These are phyloP conservation scores for Laguncularia racemosa DNA, from an alignment of 345 rosid species.

Conservation along the genomic window DNA sequence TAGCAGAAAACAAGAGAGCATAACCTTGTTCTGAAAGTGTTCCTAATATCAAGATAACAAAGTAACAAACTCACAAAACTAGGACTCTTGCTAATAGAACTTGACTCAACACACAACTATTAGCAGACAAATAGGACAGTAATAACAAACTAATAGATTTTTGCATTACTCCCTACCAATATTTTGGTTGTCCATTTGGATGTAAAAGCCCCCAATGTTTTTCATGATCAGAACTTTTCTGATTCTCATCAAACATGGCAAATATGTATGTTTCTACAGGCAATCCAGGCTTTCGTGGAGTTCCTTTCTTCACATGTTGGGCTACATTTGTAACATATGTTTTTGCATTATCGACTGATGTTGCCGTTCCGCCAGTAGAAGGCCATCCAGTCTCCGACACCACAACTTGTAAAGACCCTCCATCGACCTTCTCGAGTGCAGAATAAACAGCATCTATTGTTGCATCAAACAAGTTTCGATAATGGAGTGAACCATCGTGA, in stretches of 20 bases:
- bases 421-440: conserved; percentile 45
- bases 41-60: no score
- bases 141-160: no score
- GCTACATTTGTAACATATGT: conserved; percentile 45
- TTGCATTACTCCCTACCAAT: no score
- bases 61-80: no score
- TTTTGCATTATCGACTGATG: conserved; percentile 39
- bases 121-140: no score
- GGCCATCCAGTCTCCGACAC: conserved; percentile 72
- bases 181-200: conserved; percentile 42
- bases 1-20: no score
- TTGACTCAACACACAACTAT: no score
- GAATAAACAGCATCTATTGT: conserved; percentile 36
- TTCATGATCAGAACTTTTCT: conserved; percentile 41
- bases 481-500: conserved; percentile 11
- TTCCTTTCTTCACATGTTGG: conserved; percentile 38
- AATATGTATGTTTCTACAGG: conserved; percentile 60
- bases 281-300: conserved; percentile 35
- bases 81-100: no score
- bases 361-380: conserved; percentile 29
- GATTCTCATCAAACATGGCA: conserved; percentile 50
- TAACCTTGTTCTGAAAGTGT: no score
- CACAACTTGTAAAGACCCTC: conserved; percentile 40
- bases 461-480: conserved; percentile 55
- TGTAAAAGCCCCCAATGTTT: conserved; percentile 45